Evolutionary conservation across 2,329 filamentous ascomycete genomes (phyloP), one percentile per base, ranked within the genome.

Genomic region (Rutstroemia sp.): DNA sequence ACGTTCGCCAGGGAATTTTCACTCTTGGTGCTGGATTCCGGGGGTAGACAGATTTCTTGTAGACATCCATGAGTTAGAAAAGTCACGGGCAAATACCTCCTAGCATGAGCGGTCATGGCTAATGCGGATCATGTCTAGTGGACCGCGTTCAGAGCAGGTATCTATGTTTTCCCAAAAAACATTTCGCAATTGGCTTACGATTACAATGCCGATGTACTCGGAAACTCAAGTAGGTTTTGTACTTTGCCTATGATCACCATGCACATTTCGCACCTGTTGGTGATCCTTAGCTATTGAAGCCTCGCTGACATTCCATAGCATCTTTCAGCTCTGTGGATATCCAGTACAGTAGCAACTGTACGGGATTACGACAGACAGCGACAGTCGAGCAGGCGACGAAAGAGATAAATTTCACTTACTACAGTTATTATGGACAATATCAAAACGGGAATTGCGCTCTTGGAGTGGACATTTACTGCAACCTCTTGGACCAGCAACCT

Each of bases 301-400:
- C 5, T 49, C 14, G 12, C 47, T 49, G 38, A 49, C 17, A n/a
- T 49, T n/a, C 0, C 12, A 10, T 23, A 57, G 57, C 61, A 21
- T 56, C 60, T 14, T 63, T 51, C 40, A n/a, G 34, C 8, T 42
- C 21, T 34, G 61, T 61, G 9, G n/a, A n/a, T 5, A 54, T 63
- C 23, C 25, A 17, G 14, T 61, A 60, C 25, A 57, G 39, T 14
- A 5, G 23, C 2, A 57, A 54, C 17, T 63, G 61, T 54, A 52
- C 48, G 8, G 12, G 44, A 39, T 59, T 55, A 12, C 48, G 5
- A 50, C 8, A 30, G 19, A 50, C 25, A n/a, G 46, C 5, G 1
- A 42, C 52, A 47, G 46, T 50, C 10, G 36, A 36, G 12, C 45
- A 50, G 48, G 52, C 52, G 1, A 14, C 16, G 1, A 16, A 9